Evolutionary conservation across 805 yeast genomes (phyloP).

Genomic region (Wickerhamia fluorescens): DNA sequence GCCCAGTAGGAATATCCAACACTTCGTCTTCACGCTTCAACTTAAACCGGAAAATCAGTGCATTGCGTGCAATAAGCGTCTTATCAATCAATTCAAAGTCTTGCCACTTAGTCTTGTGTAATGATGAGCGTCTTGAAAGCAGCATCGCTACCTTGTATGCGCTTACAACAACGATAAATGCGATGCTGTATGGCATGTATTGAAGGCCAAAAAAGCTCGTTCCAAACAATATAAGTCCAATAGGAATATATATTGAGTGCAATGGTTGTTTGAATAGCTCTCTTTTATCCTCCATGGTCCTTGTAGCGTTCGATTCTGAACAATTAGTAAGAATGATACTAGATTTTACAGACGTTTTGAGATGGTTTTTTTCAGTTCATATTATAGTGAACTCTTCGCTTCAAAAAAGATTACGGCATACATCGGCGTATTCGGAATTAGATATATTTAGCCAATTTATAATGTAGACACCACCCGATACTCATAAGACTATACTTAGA

Average conservation of each 20-base stretch:
- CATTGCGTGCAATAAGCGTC: constrained; percentile 62
- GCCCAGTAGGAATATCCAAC: constrained; percentile 66
- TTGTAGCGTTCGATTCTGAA: too few species aligned
- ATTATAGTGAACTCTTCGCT: too few species aligned
- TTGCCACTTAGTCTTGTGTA: constrained; percentile 50
- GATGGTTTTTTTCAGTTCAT: too few species aligned
- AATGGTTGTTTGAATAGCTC: constrained; percentile 61
- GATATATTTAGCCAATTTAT: too few species aligned
- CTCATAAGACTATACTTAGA: too few species aligned
- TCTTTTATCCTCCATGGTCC: constrained; percentile 34
- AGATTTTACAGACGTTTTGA: too few species aligned
- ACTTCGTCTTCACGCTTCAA: constrained; percentile 53
- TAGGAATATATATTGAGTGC: constrained; percentile 72
- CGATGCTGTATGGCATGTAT: constrained; percentile 40
- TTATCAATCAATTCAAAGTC: constrained; percentile 66
- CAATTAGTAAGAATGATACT: too few species aligned
- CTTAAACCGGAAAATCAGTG: constrained; percentile 70
- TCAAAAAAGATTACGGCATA: too few species aligned
- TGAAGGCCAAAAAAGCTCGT: constrained; percentile 45
- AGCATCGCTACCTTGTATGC: constrained; percentile 31
- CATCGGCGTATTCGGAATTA: too few species aligned
- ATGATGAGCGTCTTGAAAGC: constrained; percentile 36
- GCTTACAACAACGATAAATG: constrained; percentile 29
- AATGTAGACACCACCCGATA: too few species aligned
- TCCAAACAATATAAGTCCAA: constrained; percentile 54